Evolutionary conservation across 106 monocot species (phyloP), one percentile per base, ranked within the genome.

Genomic region (Dactylorhiza incarnata): DNA sequence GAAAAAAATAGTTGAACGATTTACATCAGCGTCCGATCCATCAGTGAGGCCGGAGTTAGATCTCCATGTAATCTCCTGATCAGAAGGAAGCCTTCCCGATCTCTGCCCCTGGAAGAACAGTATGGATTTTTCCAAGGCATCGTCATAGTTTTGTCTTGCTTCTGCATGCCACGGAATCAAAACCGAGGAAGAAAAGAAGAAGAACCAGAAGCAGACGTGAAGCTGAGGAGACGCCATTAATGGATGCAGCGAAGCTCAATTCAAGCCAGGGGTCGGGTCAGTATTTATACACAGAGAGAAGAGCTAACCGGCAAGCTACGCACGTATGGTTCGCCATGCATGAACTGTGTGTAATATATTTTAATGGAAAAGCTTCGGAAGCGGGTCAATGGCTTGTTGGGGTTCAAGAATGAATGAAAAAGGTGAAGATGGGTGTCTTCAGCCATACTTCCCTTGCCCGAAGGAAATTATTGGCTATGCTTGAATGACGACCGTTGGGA

Each of bases 41-140:
- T 89, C 85, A 19, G 74, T 69, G 25, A 89, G 81, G 5, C 75
- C 89, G 23, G 89, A 89, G 47, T 83, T 44, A 0, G 75, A 24
- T 49, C 89, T 74, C 89, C 89, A 89, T 1, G 43, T 73, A 69
- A 89, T 75, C 53, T 50, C 79, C 69, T 83, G 82, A 55, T 72
- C 75, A 0, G 78, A 20, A 5, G 85, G 83, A 14, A 89, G 71
- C 65, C 77, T 78, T 16, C 89, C 89, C 6, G 89, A 89, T 48
- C 85, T 80, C 76, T 85, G 89, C 52, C 85, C 89, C 69, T 89
- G 66, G 69, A 89, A 89, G 73, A 83, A 89, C 63, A 89, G 15
- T 3, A 89, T 72, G 4, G 89, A 89, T 69, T 89, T 89, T 14
- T 75, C 75, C 47, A 85, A 75, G 6, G 89, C 85, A 56, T 83